A percentile compares a stretch with the other conserved stretches of the same genome.
Evolutionary conservation across 768 basidiomycete species (phyloP).

Genomic region (Collybiopsis luxurians): DNA sequence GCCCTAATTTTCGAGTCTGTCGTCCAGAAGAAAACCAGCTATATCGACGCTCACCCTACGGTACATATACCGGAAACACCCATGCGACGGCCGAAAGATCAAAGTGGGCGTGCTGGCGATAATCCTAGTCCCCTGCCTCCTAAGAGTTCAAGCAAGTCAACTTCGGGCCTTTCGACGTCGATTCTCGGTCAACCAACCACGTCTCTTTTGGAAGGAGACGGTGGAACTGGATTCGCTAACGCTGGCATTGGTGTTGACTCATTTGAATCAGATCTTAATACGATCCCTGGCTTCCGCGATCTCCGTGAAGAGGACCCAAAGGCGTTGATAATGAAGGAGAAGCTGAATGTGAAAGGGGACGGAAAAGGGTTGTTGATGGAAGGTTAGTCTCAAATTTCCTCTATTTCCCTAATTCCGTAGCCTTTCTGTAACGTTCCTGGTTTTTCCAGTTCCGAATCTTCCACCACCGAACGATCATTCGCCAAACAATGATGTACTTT

Average conservation of each 20-base stretch:
- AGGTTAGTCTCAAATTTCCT: conserved; percentile 30
- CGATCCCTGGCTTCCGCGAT: background rate
- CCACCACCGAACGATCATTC: conserved; percentile 50
- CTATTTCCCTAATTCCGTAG: background rate
- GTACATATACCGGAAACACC: too few relatives aligned
- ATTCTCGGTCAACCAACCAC: background rate
- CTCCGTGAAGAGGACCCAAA: conserved; percentile 19
- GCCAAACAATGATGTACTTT: conserved; percentile 25
- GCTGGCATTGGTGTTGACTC: background rate
- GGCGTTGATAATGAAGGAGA: conserved; percentile 51
- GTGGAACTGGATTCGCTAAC: background rate
- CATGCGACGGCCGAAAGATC: too few relatives aligned
- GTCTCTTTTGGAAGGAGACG: too few relatives aligned
- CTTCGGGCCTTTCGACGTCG: background rate
- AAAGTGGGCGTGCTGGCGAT: too few relatives aligned
- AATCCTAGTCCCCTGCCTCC: too few relatives aligned
- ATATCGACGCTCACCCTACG: too few relatives aligned
- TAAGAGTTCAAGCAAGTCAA: too few relatives aligned
- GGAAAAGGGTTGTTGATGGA: conserved; percentile 48
- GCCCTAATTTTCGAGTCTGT: too few relatives aligned
- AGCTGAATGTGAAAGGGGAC: conserved; percentile 46
- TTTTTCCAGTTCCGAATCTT: conserved; percentile 49
- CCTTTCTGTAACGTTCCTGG: background rate
- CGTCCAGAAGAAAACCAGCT: too few relatives aligned
- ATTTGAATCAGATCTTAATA: background rate